A percentile compares a stretch with the other conserved stretches of the same genome.
phyloP scores from a whole-genome alignment of 2,329 filamentous ascomycete genomes.

The Tolypocladium cylindrosporum region DNA sequence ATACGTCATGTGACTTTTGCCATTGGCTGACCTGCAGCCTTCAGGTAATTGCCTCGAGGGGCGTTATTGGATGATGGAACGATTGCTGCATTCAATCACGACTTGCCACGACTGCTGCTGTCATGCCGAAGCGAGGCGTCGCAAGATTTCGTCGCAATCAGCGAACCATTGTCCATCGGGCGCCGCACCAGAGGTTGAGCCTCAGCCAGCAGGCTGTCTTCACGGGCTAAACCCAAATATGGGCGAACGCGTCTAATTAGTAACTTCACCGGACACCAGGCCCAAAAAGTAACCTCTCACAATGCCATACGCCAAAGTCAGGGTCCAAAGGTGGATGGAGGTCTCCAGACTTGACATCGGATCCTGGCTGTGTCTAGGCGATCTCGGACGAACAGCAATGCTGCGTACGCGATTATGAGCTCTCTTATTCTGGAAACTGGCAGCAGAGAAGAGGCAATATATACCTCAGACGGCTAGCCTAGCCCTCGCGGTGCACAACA shows the following conservation, averaged over 20 bases:
- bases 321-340: not conserved
- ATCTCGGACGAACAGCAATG: not conserved
- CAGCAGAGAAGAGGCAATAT: not conserved
- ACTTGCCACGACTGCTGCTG: not conserved
- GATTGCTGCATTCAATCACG: not conserved
- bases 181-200: not conserved
- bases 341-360: not conserved
- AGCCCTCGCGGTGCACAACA: not conserved
- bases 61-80: not conserved
- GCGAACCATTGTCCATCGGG: not conserved
- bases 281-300: not conserved
- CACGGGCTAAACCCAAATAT: not conserved
- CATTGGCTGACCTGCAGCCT: no score
- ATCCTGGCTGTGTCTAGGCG: not conserved
- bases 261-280: not conserved
- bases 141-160: not conserved
- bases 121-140: not conserved
- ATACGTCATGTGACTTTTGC: slow-evolving; percentile 9
- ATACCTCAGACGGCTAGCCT: not conserved
- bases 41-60: not conserved
- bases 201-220: not conserved
- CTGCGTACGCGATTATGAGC: not conserved
- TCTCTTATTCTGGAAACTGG: not conserved
- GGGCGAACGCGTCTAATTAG: not conserved
- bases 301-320: not conserved